Conservation (phyloP, 1,284 basidiomycete genomes). For the Cutaneotrichosporon cutaneum region DNA sequence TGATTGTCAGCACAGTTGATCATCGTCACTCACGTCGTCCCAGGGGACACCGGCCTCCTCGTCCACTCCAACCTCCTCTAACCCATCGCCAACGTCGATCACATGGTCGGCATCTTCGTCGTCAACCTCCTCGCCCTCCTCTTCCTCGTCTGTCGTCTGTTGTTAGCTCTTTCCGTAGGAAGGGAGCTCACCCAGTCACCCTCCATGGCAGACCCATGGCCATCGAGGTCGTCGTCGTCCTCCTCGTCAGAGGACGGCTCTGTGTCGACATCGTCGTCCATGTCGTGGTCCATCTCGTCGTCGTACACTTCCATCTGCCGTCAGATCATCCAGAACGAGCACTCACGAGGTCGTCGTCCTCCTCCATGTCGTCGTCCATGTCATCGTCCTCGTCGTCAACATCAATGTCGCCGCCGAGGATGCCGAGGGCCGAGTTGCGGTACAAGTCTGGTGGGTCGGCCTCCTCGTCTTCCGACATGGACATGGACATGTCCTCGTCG, state of each 20-base stretch:
- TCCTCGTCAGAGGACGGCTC: slow-evolving; percentile 42
- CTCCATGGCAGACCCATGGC: slow-evolving; percentile 35
- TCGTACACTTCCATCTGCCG: slow-evolving; percentile 30
- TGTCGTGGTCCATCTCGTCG: slow-evolving; percentile 40
- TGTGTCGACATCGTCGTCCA: slow-evolving; percentile 62
- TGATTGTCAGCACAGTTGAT: neutral
- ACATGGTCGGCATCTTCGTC: slow-evolving; percentile 35
- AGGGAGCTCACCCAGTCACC: slow-evolving; percentile 37
- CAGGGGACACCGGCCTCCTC: slow-evolving; percentile 32
- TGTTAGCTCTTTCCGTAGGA: neutral
- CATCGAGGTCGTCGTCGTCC: slow-evolving; percentile 52
- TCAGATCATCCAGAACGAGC: slow-evolving; percentile 5
- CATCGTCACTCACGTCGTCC: slow-evolving; percentile 30
- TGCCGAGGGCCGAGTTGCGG: slow-evolving; percentile 92
- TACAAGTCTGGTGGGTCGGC: slow-evolving; percentile 75
- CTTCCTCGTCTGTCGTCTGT: slow-evolving; percentile 32
- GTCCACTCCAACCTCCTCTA: slow-evolving; percentile 31
- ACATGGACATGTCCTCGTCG: slow-evolving; percentile 62
- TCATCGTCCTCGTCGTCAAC: slow-evolving; percentile 68
- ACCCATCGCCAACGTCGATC: slow-evolving; percentile 26
- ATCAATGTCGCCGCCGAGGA: slow-evolving; percentile 66
- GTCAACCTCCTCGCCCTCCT: slow-evolving; percentile 36
- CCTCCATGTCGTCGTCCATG: slow-evolving; percentile 76
- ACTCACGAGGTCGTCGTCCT: slow-evolving; percentile 63
- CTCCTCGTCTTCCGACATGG: slow-evolving; percentile 62